Conservation (phyloP, 352 stramenopile species). For the Bremia lactucae region DNA sequence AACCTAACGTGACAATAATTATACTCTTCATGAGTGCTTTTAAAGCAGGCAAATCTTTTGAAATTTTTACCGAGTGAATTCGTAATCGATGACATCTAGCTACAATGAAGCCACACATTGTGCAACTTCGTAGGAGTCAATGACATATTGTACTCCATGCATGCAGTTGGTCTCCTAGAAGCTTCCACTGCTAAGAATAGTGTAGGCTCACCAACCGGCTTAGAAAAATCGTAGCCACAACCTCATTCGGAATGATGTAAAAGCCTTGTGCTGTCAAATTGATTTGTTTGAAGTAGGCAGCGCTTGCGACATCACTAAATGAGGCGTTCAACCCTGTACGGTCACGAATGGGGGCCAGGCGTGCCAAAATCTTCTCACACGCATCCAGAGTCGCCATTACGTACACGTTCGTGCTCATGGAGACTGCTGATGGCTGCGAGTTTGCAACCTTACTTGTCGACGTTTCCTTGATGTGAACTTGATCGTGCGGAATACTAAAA, state of each 20-base stretch:
- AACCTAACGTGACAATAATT: slow-evolving; percentile 18
- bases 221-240: slow-evolving; percentile 90
- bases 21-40: not conserved
- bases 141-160: not conserved
- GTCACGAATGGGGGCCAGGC: slow-evolving; percentile 79
- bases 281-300: slow-evolving; percentile 88
- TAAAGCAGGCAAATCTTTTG: too few species aligned
- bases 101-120: not conserved
- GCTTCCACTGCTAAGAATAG: slow-evolving; percentile 89
- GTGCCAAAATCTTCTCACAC: slow-evolving; percentile 90
- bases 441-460: slow-evolving; percentile 93
- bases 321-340: slow-evolving; percentile 57
- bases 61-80: too few species aligned
- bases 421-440: slow-evolving; percentile 88
- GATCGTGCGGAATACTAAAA: slow-evolving; percentile 87
- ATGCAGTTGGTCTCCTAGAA: slow-evolving; percentile 44
- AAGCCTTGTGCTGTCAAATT: slow-evolving; percentile 94
- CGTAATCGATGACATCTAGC: too few species aligned
- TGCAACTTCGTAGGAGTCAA: too few species aligned
- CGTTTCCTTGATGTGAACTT: slow-evolving; percentile 92
- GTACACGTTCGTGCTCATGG: slow-evolving; percentile 94
- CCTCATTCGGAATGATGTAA: slow-evolving; percentile 87
- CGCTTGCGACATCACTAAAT: slow-evolving; percentile 77
- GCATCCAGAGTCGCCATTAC: slow-evolving; percentile 95
- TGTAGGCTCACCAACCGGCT: slow-evolving; percentile 91